Evolutionary conservation across 2,329 filamentous ascomycete genomes (phyloP).

Genomic region (Aspergillus arachidicola): DNA sequence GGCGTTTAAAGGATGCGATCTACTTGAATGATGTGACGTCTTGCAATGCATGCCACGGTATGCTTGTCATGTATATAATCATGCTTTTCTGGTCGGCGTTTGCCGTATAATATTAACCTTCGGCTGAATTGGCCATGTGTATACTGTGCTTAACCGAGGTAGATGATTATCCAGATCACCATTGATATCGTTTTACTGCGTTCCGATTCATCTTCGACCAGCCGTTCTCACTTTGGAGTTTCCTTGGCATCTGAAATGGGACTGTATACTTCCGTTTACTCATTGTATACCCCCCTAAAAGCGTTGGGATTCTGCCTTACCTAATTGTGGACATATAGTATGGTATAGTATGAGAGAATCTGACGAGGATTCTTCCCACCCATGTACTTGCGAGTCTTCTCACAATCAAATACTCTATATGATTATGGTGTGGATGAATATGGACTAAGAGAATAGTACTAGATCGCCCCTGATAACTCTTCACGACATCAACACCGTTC

Average conservation of each 20-base stretch:
- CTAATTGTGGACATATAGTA: background rate
- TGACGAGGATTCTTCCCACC: background rate
- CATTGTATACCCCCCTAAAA: background rate
- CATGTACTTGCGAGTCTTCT: background rate
- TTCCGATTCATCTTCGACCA: background rate
- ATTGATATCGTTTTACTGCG: background rate
- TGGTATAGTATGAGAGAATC: background rate
- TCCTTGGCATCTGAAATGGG: background rate
- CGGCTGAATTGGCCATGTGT: background rate
- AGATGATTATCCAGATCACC: background rate
- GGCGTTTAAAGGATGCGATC: background rate
- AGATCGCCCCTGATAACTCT: background rate
- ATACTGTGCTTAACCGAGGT: background rate
- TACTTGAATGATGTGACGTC: background rate
- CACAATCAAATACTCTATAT: background rate
- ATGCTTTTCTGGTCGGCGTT: background rate
- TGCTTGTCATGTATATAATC: slow-evolving; percentile 5
- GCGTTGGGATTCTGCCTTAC: background rate
- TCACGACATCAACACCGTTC: slow-evolving; percentile 71
- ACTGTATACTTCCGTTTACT: background rate
- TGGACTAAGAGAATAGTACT: background rate
- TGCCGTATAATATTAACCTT: background rate
- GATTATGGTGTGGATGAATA: background rate
- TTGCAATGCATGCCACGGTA: background rate
- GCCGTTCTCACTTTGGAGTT: background rate